phyloP scores from a whole-genome alignment of 2,329 filamentous ascomycete genomes.

The Aspergillus costaricaensis region DNA sequence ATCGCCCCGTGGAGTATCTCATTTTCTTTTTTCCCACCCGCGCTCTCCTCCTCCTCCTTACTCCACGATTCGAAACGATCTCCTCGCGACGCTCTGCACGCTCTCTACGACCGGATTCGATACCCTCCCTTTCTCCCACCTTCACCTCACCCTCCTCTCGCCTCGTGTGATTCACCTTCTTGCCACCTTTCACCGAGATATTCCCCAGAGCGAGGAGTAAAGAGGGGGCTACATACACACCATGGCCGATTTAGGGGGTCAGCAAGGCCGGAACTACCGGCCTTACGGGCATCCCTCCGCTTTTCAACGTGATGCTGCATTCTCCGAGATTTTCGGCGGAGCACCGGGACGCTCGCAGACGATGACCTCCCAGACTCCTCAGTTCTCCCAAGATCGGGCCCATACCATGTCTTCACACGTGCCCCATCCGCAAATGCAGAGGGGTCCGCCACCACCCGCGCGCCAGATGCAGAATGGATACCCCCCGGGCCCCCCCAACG shows the following conservation, averaged over 20 bases:
- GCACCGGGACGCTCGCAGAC: constrained; percentile 88
- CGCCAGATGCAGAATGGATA: constrained; percentile 51
- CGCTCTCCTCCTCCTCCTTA: constrained; percentile 25
- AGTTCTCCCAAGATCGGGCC: constrained; percentile 67
- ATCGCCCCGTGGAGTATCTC: constrained; percentile 23
- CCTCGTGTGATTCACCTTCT: constrained; percentile 12
- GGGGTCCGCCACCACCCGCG: constrained; percentile 43
- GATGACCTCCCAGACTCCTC: constrained; percentile 78
- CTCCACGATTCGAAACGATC: constrained; percentile 36
- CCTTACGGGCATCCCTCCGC: constrained; percentile 57
- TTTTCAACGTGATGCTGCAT: constrained; percentile 85
- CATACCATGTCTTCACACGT: constrained; percentile 71
- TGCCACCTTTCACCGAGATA: constrained; percentile 9
- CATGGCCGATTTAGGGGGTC: constrained; percentile 67
- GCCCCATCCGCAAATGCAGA: constrained; percentile 46
- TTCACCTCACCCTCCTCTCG: constrained; percentile 8
- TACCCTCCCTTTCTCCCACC: constrained; percentile 20
- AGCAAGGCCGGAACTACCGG: constrained; percentile 63
- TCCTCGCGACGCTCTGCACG: constrained; percentile 37
- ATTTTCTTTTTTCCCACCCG: constrained; percentile 18
- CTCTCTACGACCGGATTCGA: constrained; percentile 35
- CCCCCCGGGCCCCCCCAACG: constrained; percentile 40
- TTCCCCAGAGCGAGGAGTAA: constrained; percentile 6
- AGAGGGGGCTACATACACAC: constrained; percentile 23
- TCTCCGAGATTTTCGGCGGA: constrained; percentile 91